phyloP scores from a whole-genome alignment of 2,329 filamentous ascomycete genomes.

The Zymoseptoria crescenta region DNA sequence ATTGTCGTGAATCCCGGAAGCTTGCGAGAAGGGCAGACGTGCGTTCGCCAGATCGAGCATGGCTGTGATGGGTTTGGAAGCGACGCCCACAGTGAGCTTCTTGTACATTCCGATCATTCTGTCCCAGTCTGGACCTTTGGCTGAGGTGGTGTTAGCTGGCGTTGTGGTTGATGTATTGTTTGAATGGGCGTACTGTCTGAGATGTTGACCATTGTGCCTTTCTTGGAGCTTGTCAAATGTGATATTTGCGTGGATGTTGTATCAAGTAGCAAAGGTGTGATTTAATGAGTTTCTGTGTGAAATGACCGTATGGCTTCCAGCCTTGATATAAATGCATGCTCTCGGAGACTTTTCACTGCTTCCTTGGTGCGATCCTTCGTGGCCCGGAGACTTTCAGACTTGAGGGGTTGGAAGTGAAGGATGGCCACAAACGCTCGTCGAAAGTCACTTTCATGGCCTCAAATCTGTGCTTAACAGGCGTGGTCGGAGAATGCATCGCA shows the following conservation, averaged over 20 bases:
- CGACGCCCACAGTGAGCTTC: slow-evolving; percentile 12
- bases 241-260: neutral
- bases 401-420: neutral
- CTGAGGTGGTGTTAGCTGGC: neutral
- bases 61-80: slow-evolving; percentile 12
- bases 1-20: slow-evolving; percentile 26
- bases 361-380: neutral
- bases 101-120: slow-evolving; percentile 18
- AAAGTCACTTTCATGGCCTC: neutral
- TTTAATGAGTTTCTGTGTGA: neutral
- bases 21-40: slow-evolving; percentile 19
- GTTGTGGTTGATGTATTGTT: neutral
- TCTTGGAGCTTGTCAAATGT: neutral
- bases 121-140: slow-evolving; percentile 20
- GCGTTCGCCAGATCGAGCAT: slow-evolving; percentile 23
- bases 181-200: neutral
- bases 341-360: neutral
- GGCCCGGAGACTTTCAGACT: neutral
- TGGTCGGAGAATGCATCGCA: neutral
- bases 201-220: neutral
- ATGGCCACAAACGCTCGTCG: neutral
- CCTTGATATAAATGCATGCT: neutral
- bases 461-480: neutral
- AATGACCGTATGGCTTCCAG: neutral
- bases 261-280: neutral